Base-by-base conservation (phyloP, 2,329 filamentous ascomycete species). In the Trematosphaeria pertusa region DNA sequence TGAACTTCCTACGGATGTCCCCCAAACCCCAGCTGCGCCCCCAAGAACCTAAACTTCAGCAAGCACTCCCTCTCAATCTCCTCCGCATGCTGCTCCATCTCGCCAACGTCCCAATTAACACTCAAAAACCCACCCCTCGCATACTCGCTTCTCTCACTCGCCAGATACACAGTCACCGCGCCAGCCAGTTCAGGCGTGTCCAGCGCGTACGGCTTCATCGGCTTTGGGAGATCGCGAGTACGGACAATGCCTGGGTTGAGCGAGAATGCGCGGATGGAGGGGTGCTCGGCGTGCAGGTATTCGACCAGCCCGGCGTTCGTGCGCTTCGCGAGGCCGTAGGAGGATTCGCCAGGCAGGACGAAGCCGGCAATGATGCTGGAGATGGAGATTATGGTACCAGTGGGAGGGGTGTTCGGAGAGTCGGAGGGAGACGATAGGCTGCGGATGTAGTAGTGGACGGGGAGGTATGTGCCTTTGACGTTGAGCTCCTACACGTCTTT, bases 151-250 rank as follows among this genome's bases (percentile, higher is more conserved):
- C 46, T 21, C 2, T 50, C 44, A 8, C 38, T 58, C 34, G 38
- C 26, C 14, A 60, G 41, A 36, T 52, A 58, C 30, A 62, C 30
- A 0, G 67, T 64, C 7, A 71, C 47, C 31, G 67, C 67, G 1
- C 62, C 70, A 1, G 67, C 62, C 30, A 73, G 52, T 2, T 50
- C 58, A 1, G 40, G 57, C 38, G 65, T 65, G 47, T 73, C 70
- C 30, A 61, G 63, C 1, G 67, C 64, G 41, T 64, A 72, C 2
- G 56, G 68, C 0, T 35, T 46, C 36, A 61, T 52, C 14, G 10
- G 17, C 12, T 57, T 46, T 12, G 62, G 31, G 6, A 59, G 43
- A 11, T 52, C 49, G 12, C 31, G 40, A 22, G 55, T 46, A 10
- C 53, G 49, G 8, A 69, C 62, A 9, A 65, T 54, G 15, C 64